Evolutionary conservation across 345 rosid genomes (phyloP).

Genomic region (Corchorus capsularis): DNA sequence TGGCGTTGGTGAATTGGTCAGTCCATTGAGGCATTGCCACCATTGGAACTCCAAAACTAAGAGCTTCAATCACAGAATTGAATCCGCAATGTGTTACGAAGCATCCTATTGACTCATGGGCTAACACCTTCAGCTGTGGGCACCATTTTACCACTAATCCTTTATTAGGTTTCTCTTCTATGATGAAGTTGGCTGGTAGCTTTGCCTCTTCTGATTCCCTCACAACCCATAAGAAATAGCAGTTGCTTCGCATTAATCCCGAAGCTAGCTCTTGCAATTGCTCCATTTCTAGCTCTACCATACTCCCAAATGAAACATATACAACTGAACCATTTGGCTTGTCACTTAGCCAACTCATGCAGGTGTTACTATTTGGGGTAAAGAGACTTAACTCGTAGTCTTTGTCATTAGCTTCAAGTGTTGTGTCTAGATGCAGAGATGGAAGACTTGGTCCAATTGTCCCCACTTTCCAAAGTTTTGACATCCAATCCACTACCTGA

Average conservation of each 20-base stretch:
- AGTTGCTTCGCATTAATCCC: conserved; percentile 35
- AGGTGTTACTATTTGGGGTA: conserved; percentile 32
- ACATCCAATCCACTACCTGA: conserved; percentile 43
- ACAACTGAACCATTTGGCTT: conserved; percentile 43
- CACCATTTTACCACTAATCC: conserved; percentile 6
- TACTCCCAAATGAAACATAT: conserved; percentile 52
- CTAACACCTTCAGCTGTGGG: conserved; percentile 17
- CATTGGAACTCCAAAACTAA: background rate
- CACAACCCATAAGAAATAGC: conserved; percentile 50
- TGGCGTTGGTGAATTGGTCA: conserved; percentile 24
- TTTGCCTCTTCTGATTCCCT: conserved; percentile 45
- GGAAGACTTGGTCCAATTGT: conserved; percentile 21
- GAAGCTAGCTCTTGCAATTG: conserved; percentile 52
- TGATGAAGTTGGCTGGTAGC: conserved; percentile 38
- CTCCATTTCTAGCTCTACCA: conserved; percentile 38
- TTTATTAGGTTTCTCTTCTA: conserved; percentile 22
- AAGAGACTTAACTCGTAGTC: conserved; percentile 48
- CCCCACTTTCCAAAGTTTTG: conserved; percentile 25
- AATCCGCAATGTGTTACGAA: conserved; percentile 20
- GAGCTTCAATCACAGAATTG: conserved; percentile 3
- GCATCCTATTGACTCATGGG: conserved; percentile 4
- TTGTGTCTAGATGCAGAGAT: conserved; percentile 36
- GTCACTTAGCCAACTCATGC: conserved; percentile 43
- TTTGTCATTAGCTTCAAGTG: conserved; percentile 49
- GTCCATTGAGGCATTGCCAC: conserved; percentile 2